A percentile compares a stretch with the other conserved stretches of the same genome.
phyloP scores from a whole-genome alignment of 2,329 filamentous ascomycete species.

The Calonectria montana region DNA sequence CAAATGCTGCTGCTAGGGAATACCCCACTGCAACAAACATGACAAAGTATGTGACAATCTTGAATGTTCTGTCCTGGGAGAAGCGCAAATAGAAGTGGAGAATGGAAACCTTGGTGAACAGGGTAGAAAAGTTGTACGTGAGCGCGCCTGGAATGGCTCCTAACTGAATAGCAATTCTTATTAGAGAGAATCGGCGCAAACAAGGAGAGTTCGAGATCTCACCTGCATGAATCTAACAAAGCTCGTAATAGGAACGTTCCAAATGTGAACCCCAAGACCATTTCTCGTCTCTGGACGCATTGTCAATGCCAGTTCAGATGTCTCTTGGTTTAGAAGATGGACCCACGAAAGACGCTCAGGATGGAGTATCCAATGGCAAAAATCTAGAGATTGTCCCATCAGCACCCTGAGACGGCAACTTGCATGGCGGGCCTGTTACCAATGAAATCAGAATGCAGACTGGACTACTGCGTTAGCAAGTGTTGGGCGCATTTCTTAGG shows the following conservation, averaged over 20 bases:
- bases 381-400: background rate
- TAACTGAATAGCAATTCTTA: background rate
- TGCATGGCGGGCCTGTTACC: background rate
- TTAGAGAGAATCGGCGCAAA: background rate
- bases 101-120: constrained; percentile 9
- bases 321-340: background rate
- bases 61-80: background rate
- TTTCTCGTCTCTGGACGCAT: background rate
- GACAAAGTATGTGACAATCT: background rate
- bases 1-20: background rate
- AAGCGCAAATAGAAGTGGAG: constrained; percentile 12
- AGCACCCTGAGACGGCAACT: background rate
- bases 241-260: background rate
- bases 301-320: background rate
- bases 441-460: background rate
- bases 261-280: background rate
- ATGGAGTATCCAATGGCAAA: constrained; percentile 12
- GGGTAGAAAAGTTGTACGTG: background rate
- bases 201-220: background rate
- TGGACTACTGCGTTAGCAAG: background rate
- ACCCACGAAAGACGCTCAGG: background rate
- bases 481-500: background rate
- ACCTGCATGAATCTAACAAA: constrained; percentile 2
- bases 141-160: background rate
- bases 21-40: constrained; percentile 4